A percentile compares a stretch with the other conserved stretches of the same genome.
Conservation (phyloP, 148 eudicot genomes). For the Spergularia bocconei region DNA sequence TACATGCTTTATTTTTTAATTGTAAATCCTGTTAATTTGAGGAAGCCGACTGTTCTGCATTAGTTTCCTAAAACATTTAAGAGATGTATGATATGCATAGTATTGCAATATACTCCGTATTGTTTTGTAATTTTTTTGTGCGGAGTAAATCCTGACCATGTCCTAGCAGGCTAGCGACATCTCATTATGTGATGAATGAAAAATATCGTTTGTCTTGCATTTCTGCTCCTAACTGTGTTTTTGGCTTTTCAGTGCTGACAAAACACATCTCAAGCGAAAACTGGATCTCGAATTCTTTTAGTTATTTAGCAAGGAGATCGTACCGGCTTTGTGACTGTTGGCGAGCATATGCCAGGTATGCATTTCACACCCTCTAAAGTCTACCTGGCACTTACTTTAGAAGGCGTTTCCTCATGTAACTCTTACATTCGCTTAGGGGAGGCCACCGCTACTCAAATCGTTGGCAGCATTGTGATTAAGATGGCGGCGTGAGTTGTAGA, state of each 20-base stretch:
- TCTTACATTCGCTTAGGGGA: background rate
- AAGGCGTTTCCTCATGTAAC: no score
- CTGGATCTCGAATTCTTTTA: slow-evolving; percentile 74
- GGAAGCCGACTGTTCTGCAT: background rate
- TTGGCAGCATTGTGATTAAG: background rate
- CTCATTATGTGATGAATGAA: background rate
- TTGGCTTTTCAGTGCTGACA: slow-evolving; percentile 69
- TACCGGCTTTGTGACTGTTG: slow-evolving; percentile 6
- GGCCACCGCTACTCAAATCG: background rate
- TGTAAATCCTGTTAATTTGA: no score
- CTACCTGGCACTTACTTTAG: background rate
- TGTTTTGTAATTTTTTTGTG: background rate
- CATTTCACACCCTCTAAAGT: background rate
- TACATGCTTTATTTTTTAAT: no score
- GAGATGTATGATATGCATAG: background rate
- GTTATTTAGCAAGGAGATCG: background rate
- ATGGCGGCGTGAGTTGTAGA: background rate
- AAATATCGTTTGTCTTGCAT: background rate
- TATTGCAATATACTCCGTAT: background rate
- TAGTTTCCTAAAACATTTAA: background rate
- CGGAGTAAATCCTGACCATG: background rate
- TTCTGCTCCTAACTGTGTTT: background rate
- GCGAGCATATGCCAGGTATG: slow-evolving; percentile 18
- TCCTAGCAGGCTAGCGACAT: background rate
- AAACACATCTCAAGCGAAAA: slow-evolving; percentile 88